Conservation (phyloP, 805 yeast genomes). For the Ogataea naganishii region DNA sequence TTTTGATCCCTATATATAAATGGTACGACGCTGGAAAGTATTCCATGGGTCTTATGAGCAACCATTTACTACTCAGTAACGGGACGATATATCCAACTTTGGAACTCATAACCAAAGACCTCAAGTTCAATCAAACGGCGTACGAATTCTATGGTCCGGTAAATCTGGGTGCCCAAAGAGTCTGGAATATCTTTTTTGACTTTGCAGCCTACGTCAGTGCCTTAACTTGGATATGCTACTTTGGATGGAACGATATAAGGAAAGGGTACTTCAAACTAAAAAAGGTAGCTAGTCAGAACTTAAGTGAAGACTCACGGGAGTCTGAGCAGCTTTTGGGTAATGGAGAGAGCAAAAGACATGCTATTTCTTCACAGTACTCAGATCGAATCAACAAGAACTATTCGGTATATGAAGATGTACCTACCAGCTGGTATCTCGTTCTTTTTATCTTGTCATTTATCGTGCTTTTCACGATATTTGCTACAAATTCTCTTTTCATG, state of each 20-base stretch:
- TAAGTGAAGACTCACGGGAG: background rate
- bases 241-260: constrained; percentile 17
- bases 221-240: constrained; percentile 30
- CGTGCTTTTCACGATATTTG: constrained; percentile 24
- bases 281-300: background rate
- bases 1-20: constrained; percentile 36
- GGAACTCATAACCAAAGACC: constrained; percentile 30
- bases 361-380: constrained; percentile 14
- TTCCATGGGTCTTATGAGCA: constrained; percentile 39
- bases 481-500: constrained; percentile 22
- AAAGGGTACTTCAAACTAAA: constrained; percentile 6
- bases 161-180: constrained; percentile 37
- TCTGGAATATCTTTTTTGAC: constrained; percentile 44
- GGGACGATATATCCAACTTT: constrained; percentile 35
- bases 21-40: constrained; percentile 25
- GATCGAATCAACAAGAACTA: constrained; percentile 36
- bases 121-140: constrained; percentile 35
- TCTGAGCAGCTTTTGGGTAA: background rate
- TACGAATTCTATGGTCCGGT: constrained; percentile 36
- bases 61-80: constrained; percentile 26
- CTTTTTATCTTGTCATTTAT: constrained; percentile 29
- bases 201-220: constrained; percentile 45
- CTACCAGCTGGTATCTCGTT: constrained; percentile 30
- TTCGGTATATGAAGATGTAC: constrained; percentile 32
- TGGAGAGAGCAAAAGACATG: constrained; percentile 8